Conservation (phyloP, 208 protist genomes). For the Hexamita inflata region DNA sequence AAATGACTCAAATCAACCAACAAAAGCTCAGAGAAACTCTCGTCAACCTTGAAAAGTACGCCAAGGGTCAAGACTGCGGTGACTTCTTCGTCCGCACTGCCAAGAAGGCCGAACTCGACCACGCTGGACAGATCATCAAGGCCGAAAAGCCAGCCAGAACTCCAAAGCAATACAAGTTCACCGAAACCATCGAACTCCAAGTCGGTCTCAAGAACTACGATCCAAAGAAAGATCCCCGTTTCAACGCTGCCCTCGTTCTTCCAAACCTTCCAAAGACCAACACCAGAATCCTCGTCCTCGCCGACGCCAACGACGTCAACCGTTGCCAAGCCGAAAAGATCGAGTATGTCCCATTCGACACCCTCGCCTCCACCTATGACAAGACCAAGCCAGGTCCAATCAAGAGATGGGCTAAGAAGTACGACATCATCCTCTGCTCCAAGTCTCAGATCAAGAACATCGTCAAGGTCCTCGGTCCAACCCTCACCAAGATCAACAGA, state of each 20-base stretch:
- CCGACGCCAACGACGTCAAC: slow-evolving; percentile 79
- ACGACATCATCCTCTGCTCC: slow-evolving; percentile 89
- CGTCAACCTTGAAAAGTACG: too few relatives aligned
- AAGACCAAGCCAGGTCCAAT: slow-evolving; percentile 98
- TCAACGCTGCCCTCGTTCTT: slow-evolving; percentile 80
- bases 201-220: slow-evolving; percentile 98
- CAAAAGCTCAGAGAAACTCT: too few relatives aligned
- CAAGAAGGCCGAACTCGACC: too few relatives aligned
- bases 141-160: too few relatives aligned
- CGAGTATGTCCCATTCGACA: slow-evolving; percentile 74
- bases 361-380: slow-evolving; percentile 96
- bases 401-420: slow-evolving; percentile 83
- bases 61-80: too few relatives aligned
- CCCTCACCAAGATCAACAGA: slow-evolving; percentile 96
- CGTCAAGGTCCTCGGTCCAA: slow-evolving; percentile 74
- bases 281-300: slow-evolving; percentile 80
- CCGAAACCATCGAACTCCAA: slow-evolving; percentile 92
- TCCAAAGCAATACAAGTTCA: slow-evolving; percentile 71
- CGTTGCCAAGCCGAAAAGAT: slow-evolving; percentile 69
- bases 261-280: slow-evolving; percentile 69
- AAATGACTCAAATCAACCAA: too few relatives aligned
- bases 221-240: slow-evolving; percentile 95
- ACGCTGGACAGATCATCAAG: too few relatives aligned
- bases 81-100: too few relatives aligned
- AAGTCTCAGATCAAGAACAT: slow-evolving; percentile 89